phyloP scores from a whole-genome alignment of 2,329 filamentous ascomycete genomes.

The Aspergillus sp. region DNA sequence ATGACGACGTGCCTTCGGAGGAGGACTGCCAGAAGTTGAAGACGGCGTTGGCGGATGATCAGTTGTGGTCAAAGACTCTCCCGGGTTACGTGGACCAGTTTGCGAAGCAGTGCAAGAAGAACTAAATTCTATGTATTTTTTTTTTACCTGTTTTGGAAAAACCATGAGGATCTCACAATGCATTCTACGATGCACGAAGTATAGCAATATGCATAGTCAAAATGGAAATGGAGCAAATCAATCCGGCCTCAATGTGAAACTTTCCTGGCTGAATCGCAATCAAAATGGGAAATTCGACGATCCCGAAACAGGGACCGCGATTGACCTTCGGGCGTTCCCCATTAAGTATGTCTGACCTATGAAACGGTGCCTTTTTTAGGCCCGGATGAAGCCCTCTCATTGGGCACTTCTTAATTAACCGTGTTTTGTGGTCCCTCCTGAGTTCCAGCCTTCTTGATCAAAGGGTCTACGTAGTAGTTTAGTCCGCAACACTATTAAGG shows the following conservation, averaged over 20 bases:
- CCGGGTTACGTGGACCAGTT: slow-evolving; percentile 6
- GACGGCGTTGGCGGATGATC: background rate
- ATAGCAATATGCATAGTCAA: too few species aligned
- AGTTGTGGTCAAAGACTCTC: slow-evolving; percentile 5
- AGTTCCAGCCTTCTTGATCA: too few species aligned
- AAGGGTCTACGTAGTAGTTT: too few species aligned
- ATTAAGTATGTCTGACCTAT: background rate
- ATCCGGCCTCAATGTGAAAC: background rate
- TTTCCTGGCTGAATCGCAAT: background rate
- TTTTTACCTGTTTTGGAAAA: too few species aligned
- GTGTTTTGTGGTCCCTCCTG: too few species aligned
- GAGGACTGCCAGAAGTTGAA: slow-evolving; percentile 5
- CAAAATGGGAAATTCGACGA: background rate
- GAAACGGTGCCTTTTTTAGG: background rate
- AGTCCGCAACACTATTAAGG: too few species aligned
- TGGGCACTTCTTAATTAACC: too few species aligned
- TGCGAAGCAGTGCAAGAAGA: slow-evolving; percentile 3
- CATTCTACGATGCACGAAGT: too few species aligned
- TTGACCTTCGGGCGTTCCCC: background rate
- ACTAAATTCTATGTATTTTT: slow-evolving; percentile 1
- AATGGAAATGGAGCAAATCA: too few species aligned
- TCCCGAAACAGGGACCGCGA: background rate
- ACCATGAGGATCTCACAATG: too few species aligned
- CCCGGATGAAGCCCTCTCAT: too few species aligned
- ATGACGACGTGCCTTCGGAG: slow-evolving; percentile 1